Evolutionary conservation across 495 filamentous ascomycete genomes (phyloP).

Genomic region (Penicillium odoratum): DNA sequence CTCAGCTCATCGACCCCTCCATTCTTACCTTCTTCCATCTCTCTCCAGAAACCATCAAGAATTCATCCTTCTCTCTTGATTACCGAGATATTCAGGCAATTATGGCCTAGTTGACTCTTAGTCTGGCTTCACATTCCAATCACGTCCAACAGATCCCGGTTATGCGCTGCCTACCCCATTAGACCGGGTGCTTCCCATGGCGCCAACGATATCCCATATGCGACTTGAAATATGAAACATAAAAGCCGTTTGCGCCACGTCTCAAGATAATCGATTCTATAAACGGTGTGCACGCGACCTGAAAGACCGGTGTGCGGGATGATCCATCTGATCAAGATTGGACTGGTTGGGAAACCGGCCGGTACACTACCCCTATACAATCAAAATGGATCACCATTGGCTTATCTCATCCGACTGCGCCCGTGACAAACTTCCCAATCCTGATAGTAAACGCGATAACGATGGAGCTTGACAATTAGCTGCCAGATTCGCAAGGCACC

Average conservation of each 20-base stretch:
- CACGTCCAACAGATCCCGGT: constrained; percentile 1
- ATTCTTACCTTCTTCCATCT: constrained; percentile 8
- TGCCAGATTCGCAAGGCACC: constrained; percentile 26
- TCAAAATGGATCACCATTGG: neutral
- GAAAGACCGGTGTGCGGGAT: constrained; percentile 1
- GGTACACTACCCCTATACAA: neutral
- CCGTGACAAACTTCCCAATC: constrained; percentile 5
- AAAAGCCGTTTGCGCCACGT: constrained; percentile 23
- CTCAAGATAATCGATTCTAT: neutral
- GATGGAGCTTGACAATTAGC: constrained; percentile 8
- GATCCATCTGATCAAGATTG: neutral
- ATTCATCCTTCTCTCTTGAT: neutral
- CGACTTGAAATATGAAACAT: constrained; percentile 7
- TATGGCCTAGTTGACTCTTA: neutral
- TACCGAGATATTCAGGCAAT: neutral
- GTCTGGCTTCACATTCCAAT: constrained; percentile 13
- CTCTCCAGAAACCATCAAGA: neutral
- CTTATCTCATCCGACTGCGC: constrained; percentile 15
- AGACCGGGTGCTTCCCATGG: constrained; percentile 19
- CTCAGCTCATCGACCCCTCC: constrained; percentile 1
- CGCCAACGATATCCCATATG: constrained; percentile 18
- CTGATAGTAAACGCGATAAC: constrained; percentile 13
- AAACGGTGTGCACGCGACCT: neutral
- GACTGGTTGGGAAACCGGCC: neutral
- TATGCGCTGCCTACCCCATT: constrained; percentile 12